Evolutionary conservation across 768 basidiomycete genomes (phyloP).

Genomic region (Tephrocybe sp.): DNA sequence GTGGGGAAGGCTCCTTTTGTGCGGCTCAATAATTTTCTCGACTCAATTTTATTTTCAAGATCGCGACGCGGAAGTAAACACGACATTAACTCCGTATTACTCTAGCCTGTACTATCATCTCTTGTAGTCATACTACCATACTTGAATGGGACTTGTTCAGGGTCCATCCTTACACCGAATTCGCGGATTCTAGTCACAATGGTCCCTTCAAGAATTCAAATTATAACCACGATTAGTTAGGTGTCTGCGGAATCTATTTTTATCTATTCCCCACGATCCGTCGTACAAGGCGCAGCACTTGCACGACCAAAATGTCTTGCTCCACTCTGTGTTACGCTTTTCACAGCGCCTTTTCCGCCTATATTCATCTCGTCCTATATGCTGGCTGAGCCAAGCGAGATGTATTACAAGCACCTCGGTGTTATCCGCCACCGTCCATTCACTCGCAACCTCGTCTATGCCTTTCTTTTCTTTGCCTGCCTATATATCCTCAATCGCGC

Average conservation of each 20-base stretch:
- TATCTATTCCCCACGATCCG: slow-evolving; percentile 10
- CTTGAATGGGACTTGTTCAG: too few relatives aligned
- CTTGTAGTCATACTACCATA: too few relatives aligned
- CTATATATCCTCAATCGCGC: slow-evolving; percentile 26
- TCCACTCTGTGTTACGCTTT: neutral
- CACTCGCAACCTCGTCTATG: slow-evolving; percentile 29
- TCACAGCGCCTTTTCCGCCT: neutral
- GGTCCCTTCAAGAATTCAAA: too few relatives aligned
- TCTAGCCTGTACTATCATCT: neutral
- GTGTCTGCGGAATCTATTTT: slow-evolving; percentile 4
- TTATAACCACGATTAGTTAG: too few relatives aligned
- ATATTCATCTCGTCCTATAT: neutral
- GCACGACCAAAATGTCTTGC: neutral
- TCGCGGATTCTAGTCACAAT: too few relatives aligned
- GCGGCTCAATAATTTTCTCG: slow-evolving; percentile 9
- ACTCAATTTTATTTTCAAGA: neutral
- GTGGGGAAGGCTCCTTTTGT: neutral
- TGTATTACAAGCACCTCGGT: slow-evolving; percentile 10
- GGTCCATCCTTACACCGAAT: too few relatives aligned
- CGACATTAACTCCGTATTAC: neutral
- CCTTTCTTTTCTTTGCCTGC: slow-evolving; percentile 21
- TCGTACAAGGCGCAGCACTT: neutral
- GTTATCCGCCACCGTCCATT: slow-evolving; percentile 23
- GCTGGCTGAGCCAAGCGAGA: slow-evolving; percentile 9
- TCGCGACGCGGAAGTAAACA: neutral